Percentiles rank a stretch among this genome's conserved stretches.
phyloP scores from a whole-genome alignment of 306 rosid species.

The Begonia peltatifolia region DNA sequence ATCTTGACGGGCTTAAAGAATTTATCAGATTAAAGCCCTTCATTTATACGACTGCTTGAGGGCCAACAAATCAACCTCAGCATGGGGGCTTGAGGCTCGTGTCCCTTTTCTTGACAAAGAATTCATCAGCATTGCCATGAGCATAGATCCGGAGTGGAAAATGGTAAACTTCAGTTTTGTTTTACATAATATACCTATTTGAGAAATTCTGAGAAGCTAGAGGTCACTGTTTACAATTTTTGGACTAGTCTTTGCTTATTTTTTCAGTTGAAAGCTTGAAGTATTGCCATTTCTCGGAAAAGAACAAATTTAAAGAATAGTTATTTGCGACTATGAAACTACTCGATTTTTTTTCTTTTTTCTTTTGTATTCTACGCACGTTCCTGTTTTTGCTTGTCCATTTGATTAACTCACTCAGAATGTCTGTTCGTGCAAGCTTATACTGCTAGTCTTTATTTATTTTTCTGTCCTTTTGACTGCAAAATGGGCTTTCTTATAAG shows the following conservation, averaged over 20 bases:
- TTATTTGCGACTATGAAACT: no score
- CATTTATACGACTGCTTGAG: constrained; percentile 94
- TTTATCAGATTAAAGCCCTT: constrained; percentile 70
- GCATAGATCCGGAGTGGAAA: constrained; percentile 90
- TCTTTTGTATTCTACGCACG: no score
- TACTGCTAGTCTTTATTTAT: no score
- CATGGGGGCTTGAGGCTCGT: constrained; percentile 99
- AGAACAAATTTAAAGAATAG: no score
- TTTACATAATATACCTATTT: not conserved
- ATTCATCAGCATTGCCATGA: constrained; percentile 60
- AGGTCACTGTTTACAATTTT: no score
- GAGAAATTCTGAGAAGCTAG: constrained; percentile 1
- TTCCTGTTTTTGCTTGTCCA: not conserved
- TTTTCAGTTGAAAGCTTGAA: no score
- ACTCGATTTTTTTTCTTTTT: no score
- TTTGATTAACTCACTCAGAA: not conserved
- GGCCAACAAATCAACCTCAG: constrained; percentile 93
- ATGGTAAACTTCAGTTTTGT: constrained; percentile 32
- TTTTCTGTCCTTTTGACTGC: no score
- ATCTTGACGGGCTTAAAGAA: constrained; percentile 9
- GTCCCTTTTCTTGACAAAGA: constrained; percentile 92
- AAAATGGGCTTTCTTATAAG: no score
- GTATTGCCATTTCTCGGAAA: no score
- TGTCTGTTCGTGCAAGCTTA: no score
- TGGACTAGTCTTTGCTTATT: no score